phyloP scores from a whole-genome alignment of 202 grass and related monocot genomes.

The Cymbopogon flexuosus region DNA sequence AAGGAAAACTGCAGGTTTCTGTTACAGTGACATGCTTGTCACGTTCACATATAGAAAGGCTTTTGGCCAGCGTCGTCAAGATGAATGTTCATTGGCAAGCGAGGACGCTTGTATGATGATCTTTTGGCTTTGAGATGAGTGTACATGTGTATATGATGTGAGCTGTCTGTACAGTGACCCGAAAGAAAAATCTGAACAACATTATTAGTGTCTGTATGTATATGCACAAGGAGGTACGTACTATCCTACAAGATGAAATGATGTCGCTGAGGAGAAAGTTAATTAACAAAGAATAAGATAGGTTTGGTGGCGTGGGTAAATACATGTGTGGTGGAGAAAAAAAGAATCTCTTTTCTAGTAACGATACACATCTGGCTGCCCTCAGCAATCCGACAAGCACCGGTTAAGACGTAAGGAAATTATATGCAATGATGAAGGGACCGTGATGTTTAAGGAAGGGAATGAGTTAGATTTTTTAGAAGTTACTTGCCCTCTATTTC shows the following conservation, averaged over 20 bases:
- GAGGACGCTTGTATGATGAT: background rate
- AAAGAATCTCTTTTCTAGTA: background rate
- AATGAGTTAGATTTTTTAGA: too few species aligned
- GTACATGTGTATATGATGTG: background rate
- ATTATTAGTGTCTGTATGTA: background rate
- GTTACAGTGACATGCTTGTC: background rate
- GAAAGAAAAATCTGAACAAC: background rate
- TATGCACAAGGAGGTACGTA: background rate
- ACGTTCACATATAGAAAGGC: background rate
- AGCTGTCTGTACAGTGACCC: background rate
- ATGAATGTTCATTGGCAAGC: background rate
- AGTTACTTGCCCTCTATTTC: too few species aligned
- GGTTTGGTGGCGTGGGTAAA: background rate
- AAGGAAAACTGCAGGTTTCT: background rate
- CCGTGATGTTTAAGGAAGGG: too few species aligned
- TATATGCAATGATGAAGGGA: too few species aligned
- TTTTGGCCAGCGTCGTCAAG: background rate
- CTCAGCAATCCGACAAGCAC: too few species aligned
- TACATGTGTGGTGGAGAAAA: background rate
- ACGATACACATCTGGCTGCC: too few species aligned
- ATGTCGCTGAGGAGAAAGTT: background rate
- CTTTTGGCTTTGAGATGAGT: background rate
- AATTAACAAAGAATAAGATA: background rate
- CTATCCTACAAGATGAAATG: background rate
- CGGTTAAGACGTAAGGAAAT: too few species aligned